These are phyloP conservation scores for Mycosarcoma mackinlayi DNA, from an alignment of 1,284 basidiomycete genomes.

Conservation along the genomic window DNA sequence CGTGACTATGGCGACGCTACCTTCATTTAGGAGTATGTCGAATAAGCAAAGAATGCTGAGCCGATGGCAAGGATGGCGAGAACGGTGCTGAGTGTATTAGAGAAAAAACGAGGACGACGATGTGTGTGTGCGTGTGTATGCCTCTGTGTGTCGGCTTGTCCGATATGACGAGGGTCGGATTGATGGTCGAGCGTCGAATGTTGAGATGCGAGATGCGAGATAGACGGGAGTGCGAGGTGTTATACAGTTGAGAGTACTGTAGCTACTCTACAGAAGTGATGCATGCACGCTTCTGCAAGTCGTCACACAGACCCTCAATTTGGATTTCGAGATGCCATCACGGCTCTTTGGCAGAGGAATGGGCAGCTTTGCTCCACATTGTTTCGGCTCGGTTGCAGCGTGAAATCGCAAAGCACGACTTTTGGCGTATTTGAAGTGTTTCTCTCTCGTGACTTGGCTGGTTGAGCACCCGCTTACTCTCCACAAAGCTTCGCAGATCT, in stretches of 20 bases:
- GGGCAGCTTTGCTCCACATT: constrained; percentile 22
- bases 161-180: not conserved
- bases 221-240: no score
- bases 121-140: no score
- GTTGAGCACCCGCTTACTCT: no score
- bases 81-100: not conserved
- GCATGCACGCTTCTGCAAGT: constrained; percentile 22
- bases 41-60: not conserved
- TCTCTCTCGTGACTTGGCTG: not conserved
- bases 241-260: no score
- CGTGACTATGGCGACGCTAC: not conserved
- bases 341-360: constrained; percentile 26
- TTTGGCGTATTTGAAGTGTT: no score
- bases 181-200: not conserved
- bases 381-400: not conserved
- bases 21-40: not conserved
- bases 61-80: not conserved
- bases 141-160: no score
- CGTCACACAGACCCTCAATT: constrained; percentile 15
- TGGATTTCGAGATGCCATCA: not conserved
- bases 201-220: no score
- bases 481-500: no score
- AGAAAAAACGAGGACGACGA: not conserved
- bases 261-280: no score
- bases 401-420: not conserved